Base-by-base conservation (phyloP, 306 rosid species). In the Medicago truncatula region DNA sequence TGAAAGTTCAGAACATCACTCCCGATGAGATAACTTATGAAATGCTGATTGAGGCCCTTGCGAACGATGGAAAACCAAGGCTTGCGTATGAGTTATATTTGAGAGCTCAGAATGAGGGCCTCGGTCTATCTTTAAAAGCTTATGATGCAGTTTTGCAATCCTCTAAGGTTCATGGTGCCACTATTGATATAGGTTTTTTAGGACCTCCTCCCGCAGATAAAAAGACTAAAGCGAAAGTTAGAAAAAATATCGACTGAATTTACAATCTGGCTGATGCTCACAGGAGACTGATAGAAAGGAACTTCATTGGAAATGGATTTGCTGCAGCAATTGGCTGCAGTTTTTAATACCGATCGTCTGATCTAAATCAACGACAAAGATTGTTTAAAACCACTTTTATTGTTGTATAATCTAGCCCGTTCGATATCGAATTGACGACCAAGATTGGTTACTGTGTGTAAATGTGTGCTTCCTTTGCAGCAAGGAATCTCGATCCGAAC, bases 41-140 rank as follows among this genome's bases (percentile, higher is more conserved):
- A 77, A 87, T 92, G 91, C 78, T 96, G 85, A 90, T 96, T 39
- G 96, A 87, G 82, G 98, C 92, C 67, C 93, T 96, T 58, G 89
- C 97, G 9, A 88, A 89, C 62, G 98, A 92, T 78, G 89, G 90
- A 34, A 96, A 96, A 63, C 96, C 97, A 34, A 90, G 87, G 89
- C 86, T 95, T 69, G 97, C 97, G 17, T 95, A 84, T 79, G 96
- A 96, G 78, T 72, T 90, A 70, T 90, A 92, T 81, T 6, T 76
- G 59, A 90, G 88, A 67, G 97, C 99, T 49, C 85, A 78, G 66
- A 85, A 58, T 9, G 93, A 92, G 74, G 90, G 92, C 57, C 87
- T 92, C 70, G 52, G 36, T 14, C 93, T 92, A 74, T 82, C 97
- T 16, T 63, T 89, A 7, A 96, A 88, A 85, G 84, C 95, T 62